Evolutionary conservation across 306 rosid species (phyloP).

Genomic region (Myrica gale): DNA sequence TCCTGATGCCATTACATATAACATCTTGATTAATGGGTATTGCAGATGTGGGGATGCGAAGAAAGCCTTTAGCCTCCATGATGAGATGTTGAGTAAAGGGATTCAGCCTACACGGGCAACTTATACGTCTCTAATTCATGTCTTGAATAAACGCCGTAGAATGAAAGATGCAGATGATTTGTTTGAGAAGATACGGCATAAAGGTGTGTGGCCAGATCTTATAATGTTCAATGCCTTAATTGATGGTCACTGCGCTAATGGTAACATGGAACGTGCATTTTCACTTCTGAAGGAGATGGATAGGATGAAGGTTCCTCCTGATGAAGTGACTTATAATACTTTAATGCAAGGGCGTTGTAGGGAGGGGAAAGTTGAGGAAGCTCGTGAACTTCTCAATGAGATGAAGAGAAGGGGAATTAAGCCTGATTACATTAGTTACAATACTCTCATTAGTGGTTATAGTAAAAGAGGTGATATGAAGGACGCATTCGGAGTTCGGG

Average conservation of each 20-base stretch:
- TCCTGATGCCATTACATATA: slow-evolving; percentile 71
- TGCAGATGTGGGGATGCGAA: slow-evolving; percentile 66
- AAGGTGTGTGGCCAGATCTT: slow-evolving; percentile 62
- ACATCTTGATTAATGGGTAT: slow-evolving; percentile 72
- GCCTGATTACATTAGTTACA: slow-evolving; percentile 81
- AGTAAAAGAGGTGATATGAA: slow-evolving; percentile 71
- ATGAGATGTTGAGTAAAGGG: slow-evolving; percentile 58
- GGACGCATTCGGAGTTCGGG: slow-evolving; percentile 70
- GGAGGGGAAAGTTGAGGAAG: slow-evolving; percentile 83
- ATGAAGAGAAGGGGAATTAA: slow-evolving; percentile 84
- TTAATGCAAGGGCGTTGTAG: slow-evolving; percentile 87
- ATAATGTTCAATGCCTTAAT: slow-evolving; percentile 78
- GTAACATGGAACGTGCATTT: slow-evolving; percentile 54
- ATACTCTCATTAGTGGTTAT: slow-evolving; percentile 79
- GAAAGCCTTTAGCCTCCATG: slow-evolving; percentile 58
- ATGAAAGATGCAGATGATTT: slow-evolving; percentile 73
- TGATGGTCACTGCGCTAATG: slow-evolving; percentile 69
- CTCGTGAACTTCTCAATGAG: slow-evolving; percentile 63
- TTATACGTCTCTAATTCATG: slow-evolving; percentile 70
- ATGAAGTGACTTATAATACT: slow-evolving; percentile 81
- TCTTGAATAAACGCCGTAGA: slow-evolving; percentile 57
- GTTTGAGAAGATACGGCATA: slow-evolving; percentile 48
- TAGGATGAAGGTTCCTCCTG: slow-evolving; percentile 54
- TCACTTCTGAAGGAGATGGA: slow-evolving; percentile 74
- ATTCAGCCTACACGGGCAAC: slow-evolving; percentile 63